These are phyloP conservation scores for Mallotus nudiflorus DNA, from an alignment of 345 rosid species.

Conservation along the genomic window DNA sequence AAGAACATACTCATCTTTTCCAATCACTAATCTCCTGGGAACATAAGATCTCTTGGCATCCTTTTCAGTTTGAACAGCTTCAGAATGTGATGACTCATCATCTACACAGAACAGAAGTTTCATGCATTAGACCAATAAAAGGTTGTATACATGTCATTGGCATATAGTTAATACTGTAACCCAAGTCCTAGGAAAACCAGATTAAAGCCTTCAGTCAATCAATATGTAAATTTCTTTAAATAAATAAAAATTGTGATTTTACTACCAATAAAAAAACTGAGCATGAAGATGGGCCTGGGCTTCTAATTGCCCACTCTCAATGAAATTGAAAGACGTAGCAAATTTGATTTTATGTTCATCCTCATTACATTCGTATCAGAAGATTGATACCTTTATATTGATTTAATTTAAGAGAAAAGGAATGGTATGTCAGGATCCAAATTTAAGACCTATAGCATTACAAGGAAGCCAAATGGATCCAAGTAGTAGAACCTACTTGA, in stretches of 20 bases:
- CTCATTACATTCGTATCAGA: background rate
- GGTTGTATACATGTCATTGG: background rate
- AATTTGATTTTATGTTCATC: background rate
- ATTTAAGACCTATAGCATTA: background rate
- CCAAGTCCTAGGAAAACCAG: background rate
- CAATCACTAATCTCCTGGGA: slow-evolving; percentile 87
- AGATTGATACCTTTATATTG: background rate
- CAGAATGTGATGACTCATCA: slow-evolving; percentile 48
- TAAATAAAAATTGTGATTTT: background rate
- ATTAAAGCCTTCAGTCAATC: background rate
- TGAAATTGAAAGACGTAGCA: background rate
- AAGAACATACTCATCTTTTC: slow-evolving; percentile 86
- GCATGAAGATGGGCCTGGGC: too few species aligned
- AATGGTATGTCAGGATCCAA: background rate
- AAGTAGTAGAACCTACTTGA: background rate
- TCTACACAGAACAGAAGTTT: slow-evolving; percentile 37
- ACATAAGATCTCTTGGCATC: slow-evolving; percentile 61
- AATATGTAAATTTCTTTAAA: background rate
- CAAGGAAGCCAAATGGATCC: background rate
- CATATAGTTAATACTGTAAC: background rate
- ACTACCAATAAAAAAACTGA: background rate
- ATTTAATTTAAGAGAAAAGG: background rate
- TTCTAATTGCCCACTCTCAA: too few species aligned
- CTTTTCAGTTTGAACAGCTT: slow-evolving; percentile 40
- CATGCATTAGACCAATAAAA: slow-evolving; percentile 7